These are phyloP conservation scores for Psidium guajava DNA, from an alignment of 345 rosid species.

Conservation along the genomic window DNA sequence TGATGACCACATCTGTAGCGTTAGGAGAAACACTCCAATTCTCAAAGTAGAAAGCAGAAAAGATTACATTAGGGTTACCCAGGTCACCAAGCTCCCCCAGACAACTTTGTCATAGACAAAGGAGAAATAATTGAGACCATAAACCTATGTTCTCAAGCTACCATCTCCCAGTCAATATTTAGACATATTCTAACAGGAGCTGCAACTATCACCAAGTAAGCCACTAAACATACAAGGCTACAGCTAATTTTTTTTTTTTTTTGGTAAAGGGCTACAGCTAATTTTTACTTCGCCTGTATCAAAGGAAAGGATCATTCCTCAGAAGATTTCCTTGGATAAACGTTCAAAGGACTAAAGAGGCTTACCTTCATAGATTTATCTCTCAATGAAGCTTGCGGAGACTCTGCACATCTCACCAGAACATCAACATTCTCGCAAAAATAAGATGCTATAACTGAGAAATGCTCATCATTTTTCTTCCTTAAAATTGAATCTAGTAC, in stretches of 20 bases:
- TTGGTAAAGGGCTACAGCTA: neutral
- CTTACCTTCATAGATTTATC: slow-evolving; percentile 81
- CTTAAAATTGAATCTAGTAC: slow-evolving; percentile 86
- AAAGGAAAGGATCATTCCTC: neutral
- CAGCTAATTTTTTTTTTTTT: no score
- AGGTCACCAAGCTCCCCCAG: neutral
- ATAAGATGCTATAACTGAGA: slow-evolving; percentile 53
- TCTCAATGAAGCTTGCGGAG: slow-evolving; percentile 83
- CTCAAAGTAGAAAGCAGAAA: neutral
- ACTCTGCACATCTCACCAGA: slow-evolving; percentile 62
- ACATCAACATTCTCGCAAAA: slow-evolving; percentile 60
- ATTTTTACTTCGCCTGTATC: neutral
- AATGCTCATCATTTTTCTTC: slow-evolving; percentile 62
- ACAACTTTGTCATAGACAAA: neutral
- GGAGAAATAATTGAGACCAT: neutral
- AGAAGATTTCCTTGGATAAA: neutral
- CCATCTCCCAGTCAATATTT: neutral
- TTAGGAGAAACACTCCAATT: neutral
- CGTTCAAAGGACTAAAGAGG: neutral
- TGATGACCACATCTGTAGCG: neutral
- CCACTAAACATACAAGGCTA: neutral
- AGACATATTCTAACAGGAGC: neutral
- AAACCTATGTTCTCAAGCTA: neutral
- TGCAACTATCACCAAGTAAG: neutral
- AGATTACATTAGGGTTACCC: neutral